Base-by-base conservation (phyloP, 1,284 basidiomycete genomes). In the Fomitiporia mediterranea region DNA sequence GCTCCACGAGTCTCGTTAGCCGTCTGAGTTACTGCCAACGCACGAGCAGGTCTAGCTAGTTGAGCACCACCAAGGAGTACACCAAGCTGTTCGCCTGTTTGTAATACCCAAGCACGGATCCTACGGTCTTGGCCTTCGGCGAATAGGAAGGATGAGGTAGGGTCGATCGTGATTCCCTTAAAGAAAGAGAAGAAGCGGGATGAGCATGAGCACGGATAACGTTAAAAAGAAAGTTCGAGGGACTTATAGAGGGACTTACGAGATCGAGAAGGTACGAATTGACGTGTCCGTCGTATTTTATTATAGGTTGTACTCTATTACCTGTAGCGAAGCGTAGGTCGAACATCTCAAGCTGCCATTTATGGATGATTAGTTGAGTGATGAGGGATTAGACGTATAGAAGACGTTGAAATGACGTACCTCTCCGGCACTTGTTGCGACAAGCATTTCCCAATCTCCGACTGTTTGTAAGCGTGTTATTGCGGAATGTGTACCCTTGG, bases 81-180 rank as follows among this genome's bases (percentile, higher is more conserved):
- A 8, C 55, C 55, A 1, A 83, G 65, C 6, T 72, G 69, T 9
- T 69, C 67, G 4, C 85, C 86, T 3, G 75, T 78, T 4, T 67
- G 72, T 4, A 89, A 64, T 2, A 84, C 85, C 87, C 87, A 90
- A 0, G 75, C 77, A 25, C 84, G 75, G 67, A 89, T 72, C 61
- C 77, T 69, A 62, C 75, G 64, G 73, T 86, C 81, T 66, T 83
- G 77, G 2, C 89, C 89, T 0, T 83, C 84, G 3, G 83, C 83
- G 63, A 91, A 91, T 13, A 94, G 64, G 60, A 86, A 83, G 47
- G 83, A 75, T 55, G 87, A 78, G 2, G 70, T 68, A 0, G 80
- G 76, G 59, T 88, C 85, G 9, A 80, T 66, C 0, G 76, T 70
- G 15, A 87, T 70, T 7, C 86, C 85, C 86, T 89, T 43, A 47